Percentiles rank a stretch among this genome's conserved stretches.
Conservation (phyloP, 257 asterid species). For the Fraxinus excelsior region DNA sequence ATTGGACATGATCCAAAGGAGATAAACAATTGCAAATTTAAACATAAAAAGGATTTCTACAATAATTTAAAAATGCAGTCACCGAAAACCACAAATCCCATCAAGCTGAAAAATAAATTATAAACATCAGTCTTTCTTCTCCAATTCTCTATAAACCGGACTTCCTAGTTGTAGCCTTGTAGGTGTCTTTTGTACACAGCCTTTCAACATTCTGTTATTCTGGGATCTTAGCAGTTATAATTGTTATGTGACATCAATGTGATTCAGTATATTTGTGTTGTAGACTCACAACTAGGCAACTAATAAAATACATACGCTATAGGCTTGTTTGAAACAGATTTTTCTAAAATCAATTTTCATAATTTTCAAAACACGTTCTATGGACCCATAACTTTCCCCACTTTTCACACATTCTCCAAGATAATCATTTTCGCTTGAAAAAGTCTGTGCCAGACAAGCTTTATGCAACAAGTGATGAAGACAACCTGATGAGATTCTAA, state of each 20-base stretch:
- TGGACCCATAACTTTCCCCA: no score
- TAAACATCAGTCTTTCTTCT: slow-evolving; percentile 7
- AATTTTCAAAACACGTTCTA: no score
- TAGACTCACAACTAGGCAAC: slow-evolving; percentile 16
- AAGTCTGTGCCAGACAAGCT: no score
- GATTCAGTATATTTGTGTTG: not conserved
- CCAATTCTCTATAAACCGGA: not conserved
- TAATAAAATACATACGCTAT: not conserved
- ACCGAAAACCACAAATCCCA: not conserved
- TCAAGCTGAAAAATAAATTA: slow-evolving; percentile 15
- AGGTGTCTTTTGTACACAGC: slow-evolving; percentile 6
- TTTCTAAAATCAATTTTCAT: no score
- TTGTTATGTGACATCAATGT: not conserved
- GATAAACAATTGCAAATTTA: slow-evolving; percentile 4
- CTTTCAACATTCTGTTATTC: not conserved
- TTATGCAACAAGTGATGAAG: slow-evolving; percentile 12
- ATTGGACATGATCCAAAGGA: not conserved
- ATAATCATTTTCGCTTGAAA: no score
- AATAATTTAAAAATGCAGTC: not conserved
- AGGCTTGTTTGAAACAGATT: no score
- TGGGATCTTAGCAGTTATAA: not conserved
- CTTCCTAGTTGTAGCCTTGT: not conserved
- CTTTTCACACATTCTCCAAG: no score
- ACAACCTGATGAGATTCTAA: slow-evolving; percentile 76
- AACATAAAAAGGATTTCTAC: not conserved